These are phyloP conservation scores for Zopfochytrium polystomum DNA, from an alignment of 371 early-diverging fungal genomes.

Conservation along the genomic window DNA sequence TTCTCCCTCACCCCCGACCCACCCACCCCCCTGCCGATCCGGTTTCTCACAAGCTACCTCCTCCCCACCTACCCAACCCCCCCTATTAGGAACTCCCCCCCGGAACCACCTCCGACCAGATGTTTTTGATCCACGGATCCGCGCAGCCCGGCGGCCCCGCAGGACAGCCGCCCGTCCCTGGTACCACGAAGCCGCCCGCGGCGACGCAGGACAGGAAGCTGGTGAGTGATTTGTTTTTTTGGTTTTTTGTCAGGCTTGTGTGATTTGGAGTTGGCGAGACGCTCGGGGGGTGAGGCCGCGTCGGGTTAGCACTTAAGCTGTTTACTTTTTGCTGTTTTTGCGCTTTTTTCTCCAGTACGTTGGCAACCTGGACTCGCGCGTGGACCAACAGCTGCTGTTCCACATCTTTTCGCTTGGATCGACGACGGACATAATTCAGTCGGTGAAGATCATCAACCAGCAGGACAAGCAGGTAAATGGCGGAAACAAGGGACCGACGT, in stretches of 20 bases:
- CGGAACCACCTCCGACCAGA: neutral
- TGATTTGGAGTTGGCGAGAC: too few relatives aligned
- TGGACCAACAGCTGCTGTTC: constrained; percentile 70
- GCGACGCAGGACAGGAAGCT: constrained; percentile 14
- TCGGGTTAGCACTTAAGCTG: neutral
- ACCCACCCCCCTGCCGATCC: too few relatives aligned
- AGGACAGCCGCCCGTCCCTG: neutral
- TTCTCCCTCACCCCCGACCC: too few relatives aligned
- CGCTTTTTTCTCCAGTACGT: constrained; percentile 56
- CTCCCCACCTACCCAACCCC: too few relatives aligned
- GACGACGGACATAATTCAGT: constrained; percentile 66
- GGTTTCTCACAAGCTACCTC: too few relatives aligned
- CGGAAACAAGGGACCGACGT: too few relatives aligned
- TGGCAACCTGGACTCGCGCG: constrained; percentile 82
- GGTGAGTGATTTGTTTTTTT: constrained; percentile 4
- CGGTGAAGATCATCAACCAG: constrained; percentile 67
- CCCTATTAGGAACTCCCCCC: neutral
- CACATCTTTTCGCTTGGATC: constrained; percentile 62
- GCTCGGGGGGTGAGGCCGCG: too few relatives aligned
- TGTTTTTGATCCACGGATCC: too few relatives aligned
- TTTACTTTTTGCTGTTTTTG: neutral
- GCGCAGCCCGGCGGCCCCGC: too few relatives aligned
- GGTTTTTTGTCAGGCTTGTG: neutral
- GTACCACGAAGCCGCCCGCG: neutral
- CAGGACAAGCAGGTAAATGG: constrained; percentile 74